Evolutionary conservation across 2,329 filamentous ascomycete species (phyloP), one percentile per base, ranked within the genome.

Genomic region (Spiromastix sp.): DNA sequence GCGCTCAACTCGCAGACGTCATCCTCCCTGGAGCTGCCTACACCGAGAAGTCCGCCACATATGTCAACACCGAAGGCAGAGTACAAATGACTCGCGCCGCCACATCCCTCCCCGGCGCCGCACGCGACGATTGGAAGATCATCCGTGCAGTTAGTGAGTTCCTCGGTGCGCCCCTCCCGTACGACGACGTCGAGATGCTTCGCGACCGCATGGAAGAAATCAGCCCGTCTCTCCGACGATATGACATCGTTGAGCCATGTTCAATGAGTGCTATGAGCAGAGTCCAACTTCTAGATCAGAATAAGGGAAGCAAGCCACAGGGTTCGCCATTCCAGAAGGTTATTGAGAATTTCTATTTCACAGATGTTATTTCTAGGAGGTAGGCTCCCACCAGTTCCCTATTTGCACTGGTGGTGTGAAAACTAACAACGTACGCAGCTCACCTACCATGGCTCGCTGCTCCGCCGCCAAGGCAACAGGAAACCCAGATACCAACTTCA

Each of bases 91-190:
- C 84, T 36, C 83, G 91, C 46, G 81, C 85, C 31, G 91, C 91
- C 19, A 93, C 86, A 24, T 83, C 82, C 30, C 71, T 94, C 46
- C 85, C 86, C 16, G 91, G 91, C 41, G 91, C 86, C 35, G 78
- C 89, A 38, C 78, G 91, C 55, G 89, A 91, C 44, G 91, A 98
- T 67, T 98, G 91, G 91, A 98, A 96, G 77, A 96, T 98, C 54
- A 79, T 98, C 49, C 85, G 91, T 45, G 91, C 91, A 12, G 78
- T 74, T 38, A 91, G 83, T 54, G 91, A 96, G 64, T 95, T 93
- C 66, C 72, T 98, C 11, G 85, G 83, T 41, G 77, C 71, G 18
- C 81, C 87, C 46, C 74, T 98, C 35, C 84, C 86, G 15, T 98
- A 96, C 55, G 89, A 98, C 51, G 86, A 96, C 55, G 74, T 98